Evolutionary conservation across 495 filamentous ascomycete species (phyloP).

Genomic region (Annulohypoxylon nitens): DNA sequence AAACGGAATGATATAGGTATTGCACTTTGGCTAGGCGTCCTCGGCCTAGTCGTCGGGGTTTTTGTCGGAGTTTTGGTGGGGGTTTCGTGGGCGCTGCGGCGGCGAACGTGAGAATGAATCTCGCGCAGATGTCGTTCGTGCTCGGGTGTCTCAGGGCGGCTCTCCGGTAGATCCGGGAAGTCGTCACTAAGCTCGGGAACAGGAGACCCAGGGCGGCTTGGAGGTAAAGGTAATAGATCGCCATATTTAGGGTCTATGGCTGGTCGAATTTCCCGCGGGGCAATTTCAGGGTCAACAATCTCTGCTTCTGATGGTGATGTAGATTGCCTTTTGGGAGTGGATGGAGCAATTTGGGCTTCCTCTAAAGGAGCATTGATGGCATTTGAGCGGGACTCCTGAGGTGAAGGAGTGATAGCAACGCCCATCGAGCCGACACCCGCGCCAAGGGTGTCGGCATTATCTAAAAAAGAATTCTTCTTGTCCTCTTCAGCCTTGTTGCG

Average conservation of each 20-base stretch:
- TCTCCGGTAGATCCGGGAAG: constrained; percentile 65
- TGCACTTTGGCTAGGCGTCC: constrained; percentile 65
- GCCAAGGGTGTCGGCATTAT: constrained; percentile 71
- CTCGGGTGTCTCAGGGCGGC: constrained; percentile 62
- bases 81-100: constrained; percentile 54
- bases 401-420: constrained; percentile 58
- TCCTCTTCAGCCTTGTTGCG: constrained; percentile 49
- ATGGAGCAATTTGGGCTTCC: constrained; percentile 31
- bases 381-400: constrained; percentile 58
- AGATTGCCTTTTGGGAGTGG: constrained; percentile 35
- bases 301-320: constrained; percentile 52
- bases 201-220: constrained; percentile 64
- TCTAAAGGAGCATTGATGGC: constrained; percentile 56
- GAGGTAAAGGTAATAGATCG: constrained; percentile 68
- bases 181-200: constrained; percentile 48
- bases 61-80: constrained; percentile 17
- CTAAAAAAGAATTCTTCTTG: constrained; percentile 71
- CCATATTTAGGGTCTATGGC: constrained; percentile 69
- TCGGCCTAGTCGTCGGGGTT: constrained; percentile 47
- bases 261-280: constrained; percentile 63
- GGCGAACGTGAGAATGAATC: constrained; percentile 53
- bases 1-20: constrained; percentile 64
- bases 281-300: constrained; percentile 65
- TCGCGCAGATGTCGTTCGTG: constrained; percentile 45
- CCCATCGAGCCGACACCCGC: constrained; percentile 69